Base-by-base conservation (phyloP, 768 basidiomycete species). In the Amylocystis lapponica region DNA sequence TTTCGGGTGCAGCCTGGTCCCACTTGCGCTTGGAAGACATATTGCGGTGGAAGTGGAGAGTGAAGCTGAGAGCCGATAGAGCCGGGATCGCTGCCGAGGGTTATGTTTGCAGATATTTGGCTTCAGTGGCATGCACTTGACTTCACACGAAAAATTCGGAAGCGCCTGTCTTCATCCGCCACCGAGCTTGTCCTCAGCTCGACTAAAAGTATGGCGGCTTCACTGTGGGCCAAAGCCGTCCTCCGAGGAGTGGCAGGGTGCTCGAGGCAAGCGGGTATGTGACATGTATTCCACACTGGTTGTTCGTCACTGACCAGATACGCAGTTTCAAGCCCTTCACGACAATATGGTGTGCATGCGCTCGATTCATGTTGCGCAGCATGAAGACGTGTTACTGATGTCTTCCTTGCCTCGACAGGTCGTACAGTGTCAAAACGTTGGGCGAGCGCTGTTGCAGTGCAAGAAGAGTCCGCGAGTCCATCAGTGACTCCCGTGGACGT, bases 21-120 rank as follows among this genome's bases (percentile, higher is more conserved):
- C 86, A 89, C 65, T 86, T 86, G 63, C 86, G 78, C 69, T 86
- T 86, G 17, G 78, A 75, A 11, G 81, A 78, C 81, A 83, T 81
- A 17, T 49, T 36, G 14, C 11, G 14, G 32, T 5, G 6, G 26
- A 17, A n/a, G 16, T n/a, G n/a, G n/a, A n/a, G n/a, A n/a, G n/a
- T n/a, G n/a, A n/a, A n/a, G n/a, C n/a, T n/a, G n/a, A n/a, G n/a
- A n/a, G n/a, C n/a, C n/a, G n/a, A n/a, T n/a, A n/a, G n/a, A n/a
- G n/a, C n/a, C n/a, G n/a, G n/a, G n/a, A n/a, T n/a, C n/a, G n/a
- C n/a, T n/a, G n/a, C n/a, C 29, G 29, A 9, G 29, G 29, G 29
- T 30, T 7, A 26, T 49, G 30, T 49, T 39, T 45, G 43, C 11
- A 1, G 14, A 11, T 47, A 31, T 46, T 50, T 32, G 30, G 45